These are phyloP conservation scores for Cucumis hystrix DNA, from an alignment of 306 rosid species.

Conservation along the genomic window DNA sequence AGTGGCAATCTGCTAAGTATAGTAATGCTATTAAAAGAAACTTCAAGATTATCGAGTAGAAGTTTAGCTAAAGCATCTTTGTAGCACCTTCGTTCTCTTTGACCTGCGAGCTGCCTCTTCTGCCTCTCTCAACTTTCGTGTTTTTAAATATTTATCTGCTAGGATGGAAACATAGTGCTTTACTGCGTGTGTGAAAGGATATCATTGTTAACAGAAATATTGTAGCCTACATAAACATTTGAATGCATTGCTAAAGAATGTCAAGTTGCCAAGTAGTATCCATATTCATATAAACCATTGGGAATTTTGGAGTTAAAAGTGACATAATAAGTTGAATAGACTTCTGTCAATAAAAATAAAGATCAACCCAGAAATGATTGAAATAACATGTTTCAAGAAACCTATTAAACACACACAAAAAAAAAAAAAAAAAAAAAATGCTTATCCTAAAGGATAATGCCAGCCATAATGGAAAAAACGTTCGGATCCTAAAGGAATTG, in stretches of 20 bases:
- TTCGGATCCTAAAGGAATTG: background rate
- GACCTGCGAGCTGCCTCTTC: conserved; percentile 78
- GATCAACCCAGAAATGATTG: background rate
- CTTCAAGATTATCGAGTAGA: background rate
- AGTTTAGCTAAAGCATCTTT: background rate
- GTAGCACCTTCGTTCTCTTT: conserved; percentile 52
- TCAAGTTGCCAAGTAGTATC: background rate
- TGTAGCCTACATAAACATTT: background rate
- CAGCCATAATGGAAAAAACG: background rate
- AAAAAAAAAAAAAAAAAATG: background rate
- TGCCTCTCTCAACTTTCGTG: conserved; percentile 72
- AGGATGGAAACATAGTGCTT: background rate
- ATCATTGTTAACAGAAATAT: background rate
- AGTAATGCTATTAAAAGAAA: background rate
- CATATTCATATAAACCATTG: background rate
- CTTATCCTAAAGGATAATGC: background rate
- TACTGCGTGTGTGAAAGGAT: background rate
- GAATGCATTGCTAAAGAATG: background rate
- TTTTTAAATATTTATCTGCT: conserved; percentile 69
- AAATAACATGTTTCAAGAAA: background rate
- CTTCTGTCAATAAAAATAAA: background rate
- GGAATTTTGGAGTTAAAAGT: background rate
- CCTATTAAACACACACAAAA: background rate
- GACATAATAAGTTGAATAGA: background rate
- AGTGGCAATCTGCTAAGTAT: background rate